Percentiles rank a stretch among this genome's conserved stretches.
These are phyloP conservation scores for Neofusicoccum ribis DNA, from an alignment of 2,329 filamentous ascomycete species.

Conservation along the genomic window DNA sequence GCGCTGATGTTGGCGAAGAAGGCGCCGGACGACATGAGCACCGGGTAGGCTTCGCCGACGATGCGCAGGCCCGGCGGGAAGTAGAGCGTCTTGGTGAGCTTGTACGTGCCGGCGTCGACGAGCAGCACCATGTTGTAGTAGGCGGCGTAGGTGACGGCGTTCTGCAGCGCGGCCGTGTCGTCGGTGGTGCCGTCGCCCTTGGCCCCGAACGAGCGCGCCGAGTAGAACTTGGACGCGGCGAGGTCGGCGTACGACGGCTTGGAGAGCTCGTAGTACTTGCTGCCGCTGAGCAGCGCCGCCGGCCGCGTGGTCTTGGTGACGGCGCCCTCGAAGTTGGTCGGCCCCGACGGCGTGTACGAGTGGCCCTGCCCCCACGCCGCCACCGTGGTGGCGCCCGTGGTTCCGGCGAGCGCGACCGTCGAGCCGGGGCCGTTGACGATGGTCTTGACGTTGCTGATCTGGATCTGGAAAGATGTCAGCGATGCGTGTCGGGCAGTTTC, in stretches of 20 bases:
- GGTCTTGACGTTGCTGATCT: slow-evolving; percentile 49
- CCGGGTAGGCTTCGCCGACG: slow-evolving; percentile 79
- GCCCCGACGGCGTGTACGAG: slow-evolving; percentile 38
- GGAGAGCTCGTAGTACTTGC: slow-evolving; percentile 51
- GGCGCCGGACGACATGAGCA: slow-evolving; percentile 74
- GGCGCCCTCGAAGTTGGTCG: slow-evolving; percentile 44
- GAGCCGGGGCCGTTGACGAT: slow-evolving; percentile 29
- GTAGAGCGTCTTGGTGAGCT: slow-evolving; percentile 55
- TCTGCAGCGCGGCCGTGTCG: slow-evolving; percentile 78
- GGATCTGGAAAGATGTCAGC: slow-evolving; percentile 45
- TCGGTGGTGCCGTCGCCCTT: slow-evolving; percentile 79
- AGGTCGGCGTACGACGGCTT: slow-evolving; percentile 53
- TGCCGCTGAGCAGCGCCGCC: slow-evolving; percentile 45
- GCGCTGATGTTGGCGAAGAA: slow-evolving; percentile 49
- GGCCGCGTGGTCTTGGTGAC: slow-evolving; percentile 47
- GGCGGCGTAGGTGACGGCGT: slow-evolving; percentile 64
- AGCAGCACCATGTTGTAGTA: slow-evolving; percentile 56
- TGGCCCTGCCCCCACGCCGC: slow-evolving; percentile 37
- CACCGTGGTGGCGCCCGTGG: slow-evolving; percentile 24
- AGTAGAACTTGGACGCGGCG: slow-evolving; percentile 52
- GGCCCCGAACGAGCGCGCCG: slow-evolving; percentile 51
- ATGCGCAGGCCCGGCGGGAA: slow-evolving; percentile 72
- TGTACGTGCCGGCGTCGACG: slow-evolving; percentile 59
- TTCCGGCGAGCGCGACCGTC: slow-evolving; percentile 28
- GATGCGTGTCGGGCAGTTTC: slow-evolving; percentile 61